phyloP scores from a whole-genome alignment of 768 basidiomycete species.

The Amanita polypyramis region DNA sequence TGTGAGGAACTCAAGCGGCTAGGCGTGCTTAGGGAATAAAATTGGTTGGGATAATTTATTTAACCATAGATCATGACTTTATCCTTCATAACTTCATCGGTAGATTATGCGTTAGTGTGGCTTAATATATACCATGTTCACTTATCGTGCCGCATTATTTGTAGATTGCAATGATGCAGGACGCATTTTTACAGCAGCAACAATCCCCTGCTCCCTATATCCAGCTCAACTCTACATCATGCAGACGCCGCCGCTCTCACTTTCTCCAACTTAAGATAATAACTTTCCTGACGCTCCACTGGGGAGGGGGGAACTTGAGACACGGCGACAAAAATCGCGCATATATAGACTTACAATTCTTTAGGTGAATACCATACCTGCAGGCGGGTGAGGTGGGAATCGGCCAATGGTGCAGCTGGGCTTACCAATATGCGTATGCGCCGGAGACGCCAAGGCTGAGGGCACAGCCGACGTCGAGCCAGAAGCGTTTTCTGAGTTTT shows the following conservation, averaged over 20 bases:
- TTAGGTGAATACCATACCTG: constrained; percentile 82
- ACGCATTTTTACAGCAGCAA: background rate
- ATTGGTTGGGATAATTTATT: constrained; percentile 13
- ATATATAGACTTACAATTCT: constrained; percentile 45
- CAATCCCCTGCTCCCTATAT: constrained; percentile 15
- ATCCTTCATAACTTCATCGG: background rate
- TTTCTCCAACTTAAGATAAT: constrained; percentile 77
- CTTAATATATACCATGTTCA: constrained; percentile 5
- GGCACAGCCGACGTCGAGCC: constrained; percentile 69
- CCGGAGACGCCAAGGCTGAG: constrained; percentile 68
- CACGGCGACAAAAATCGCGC: constrained; percentile 4
- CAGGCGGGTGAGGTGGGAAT: constrained; percentile 17
- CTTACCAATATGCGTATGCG: constrained; percentile 81
- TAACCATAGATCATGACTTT: background rate
- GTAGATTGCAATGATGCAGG: background rate
- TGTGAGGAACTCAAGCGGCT: constrained; percentile 70
- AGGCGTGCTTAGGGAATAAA: constrained; percentile 31
- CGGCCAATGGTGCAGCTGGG: constrained; percentile 11
- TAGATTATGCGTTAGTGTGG: constrained; percentile 9
- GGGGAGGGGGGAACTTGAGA: constrained; percentile 7
- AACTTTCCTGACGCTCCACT: constrained; percentile 81
- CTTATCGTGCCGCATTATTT: constrained; percentile 1
- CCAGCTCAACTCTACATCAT: constrained; percentile 8
- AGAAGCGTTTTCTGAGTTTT: constrained; percentile 87
- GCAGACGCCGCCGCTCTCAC: constrained; percentile 27